These are phyloP conservation scores for Zasmidium citrigriseum DNA, from an alignment of 2,329 filamentous ascomycete genomes.

Conservation along the genomic window DNA sequence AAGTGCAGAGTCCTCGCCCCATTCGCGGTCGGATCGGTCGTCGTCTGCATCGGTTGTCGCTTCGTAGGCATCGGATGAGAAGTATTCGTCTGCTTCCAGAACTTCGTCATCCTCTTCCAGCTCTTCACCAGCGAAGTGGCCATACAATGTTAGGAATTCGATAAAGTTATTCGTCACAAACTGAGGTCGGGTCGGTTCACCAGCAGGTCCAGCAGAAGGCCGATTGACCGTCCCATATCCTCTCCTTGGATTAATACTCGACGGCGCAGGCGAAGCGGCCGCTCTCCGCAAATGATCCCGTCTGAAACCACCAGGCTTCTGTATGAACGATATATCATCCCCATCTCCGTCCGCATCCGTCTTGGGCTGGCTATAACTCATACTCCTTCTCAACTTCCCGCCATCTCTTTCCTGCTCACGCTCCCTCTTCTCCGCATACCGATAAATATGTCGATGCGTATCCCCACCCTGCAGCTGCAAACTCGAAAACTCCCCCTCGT, in stretches of 20 bases:
- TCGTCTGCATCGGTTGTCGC: slow-evolving; percentile 44
- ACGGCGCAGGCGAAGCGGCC: slow-evolving; percentile 57
- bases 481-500: slow-evolving; percentile 86
- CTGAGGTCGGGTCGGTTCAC: slow-evolving; percentile 48
- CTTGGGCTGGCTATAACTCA: slow-evolving; percentile 75
- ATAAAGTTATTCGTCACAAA: slow-evolving; percentile 91
- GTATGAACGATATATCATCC: slow-evolving; percentile 81
- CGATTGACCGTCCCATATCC: slow-evolving; percentile 21
- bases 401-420: slow-evolving; percentile 65
- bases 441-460: slow-evolving; percentile 91
- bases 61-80: slow-evolving; percentile 73
- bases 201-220: slow-evolving; percentile 11
- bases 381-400: slow-evolving; percentile 71
- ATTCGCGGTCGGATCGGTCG: slow-evolving; percentile 65
- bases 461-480: slow-evolving; percentile 91
- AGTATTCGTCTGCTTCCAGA: slow-evolving; percentile 84
- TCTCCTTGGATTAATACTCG: slow-evolving; percentile 39
- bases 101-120: slow-evolving; percentile 95
- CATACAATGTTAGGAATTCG: slow-evolving; percentile 92
- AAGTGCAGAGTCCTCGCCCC: slow-evolving; percentile 85
- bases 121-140: slow-evolving; percentile 96
- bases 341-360: slow-evolving; percentile 75
- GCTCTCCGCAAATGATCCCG: slow-evolving; percentile 82
- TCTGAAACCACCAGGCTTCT: slow-evolving; percentile 89
- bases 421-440: slow-evolving; percentile 90